A percentile compares a stretch with the other conserved stretches of the same genome.
Evolutionary conservation across 1,284 basidiomycete genomes (phyloP).

Genomic region (Apiotrichum montevideense): DNA sequence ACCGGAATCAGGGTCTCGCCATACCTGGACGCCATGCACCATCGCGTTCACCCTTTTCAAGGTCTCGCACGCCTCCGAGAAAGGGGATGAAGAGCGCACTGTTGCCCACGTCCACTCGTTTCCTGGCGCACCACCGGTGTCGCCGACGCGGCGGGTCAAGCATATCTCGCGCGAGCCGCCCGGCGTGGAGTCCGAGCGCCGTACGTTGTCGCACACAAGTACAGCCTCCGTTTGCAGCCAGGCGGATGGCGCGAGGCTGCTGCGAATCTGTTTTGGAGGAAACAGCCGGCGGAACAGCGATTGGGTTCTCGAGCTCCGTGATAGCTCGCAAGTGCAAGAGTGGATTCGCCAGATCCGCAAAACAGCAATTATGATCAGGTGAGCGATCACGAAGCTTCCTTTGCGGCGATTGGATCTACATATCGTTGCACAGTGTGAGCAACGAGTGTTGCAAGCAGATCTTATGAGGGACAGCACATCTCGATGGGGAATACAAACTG

Average conservation of each 20-base stretch:
- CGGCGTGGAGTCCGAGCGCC: conserved; percentile 15
- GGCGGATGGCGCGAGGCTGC: conserved; percentile 8
- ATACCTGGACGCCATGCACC: conserved; percentile 16
- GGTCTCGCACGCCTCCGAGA: conserved; percentile 2
- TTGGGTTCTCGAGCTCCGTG: conserved; percentile 35
- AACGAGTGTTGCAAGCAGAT: too few species aligned
- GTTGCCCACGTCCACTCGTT: conserved; percentile 20
- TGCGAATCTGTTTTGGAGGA: conserved; percentile 18
- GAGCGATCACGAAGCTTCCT: neutral
- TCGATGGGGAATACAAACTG: neutral
- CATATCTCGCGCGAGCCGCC: neutral
- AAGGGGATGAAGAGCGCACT: conserved; percentile 12
- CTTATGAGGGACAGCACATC: too few species aligned
- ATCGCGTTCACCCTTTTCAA: conserved; percentile 19
- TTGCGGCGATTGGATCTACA: too few species aligned
- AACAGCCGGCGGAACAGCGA: conserved; percentile 16
- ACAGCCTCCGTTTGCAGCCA: conserved; percentile 9
- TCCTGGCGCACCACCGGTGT: too few species aligned
- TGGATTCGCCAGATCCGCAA: conserved; percentile 35
- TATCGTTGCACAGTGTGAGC: too few species aligned
- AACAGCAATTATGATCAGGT: conserved; percentile 30
- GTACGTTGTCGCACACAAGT: conserved; percentile 7
- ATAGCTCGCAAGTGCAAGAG: conserved; percentile 26
- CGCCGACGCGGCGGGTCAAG: too few species aligned
- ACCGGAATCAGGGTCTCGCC: too few species aligned